Conservation (phyloP, 805 yeast species). For the Wickerhamomyces pijperi region DNA sequence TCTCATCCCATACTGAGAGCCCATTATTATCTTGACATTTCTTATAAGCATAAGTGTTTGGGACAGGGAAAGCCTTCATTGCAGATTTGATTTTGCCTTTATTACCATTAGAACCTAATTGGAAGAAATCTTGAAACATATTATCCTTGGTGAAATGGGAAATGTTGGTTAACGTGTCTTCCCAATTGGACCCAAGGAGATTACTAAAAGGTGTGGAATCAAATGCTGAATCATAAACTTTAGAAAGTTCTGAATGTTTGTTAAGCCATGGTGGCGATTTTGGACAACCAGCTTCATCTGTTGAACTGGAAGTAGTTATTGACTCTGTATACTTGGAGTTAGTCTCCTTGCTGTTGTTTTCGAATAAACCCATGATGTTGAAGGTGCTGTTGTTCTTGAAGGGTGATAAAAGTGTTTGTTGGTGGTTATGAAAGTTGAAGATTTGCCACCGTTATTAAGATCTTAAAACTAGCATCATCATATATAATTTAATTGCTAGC, state of each 20-base stretch:
- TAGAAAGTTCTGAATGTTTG: background rate
- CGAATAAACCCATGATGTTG: too few relatives aligned
- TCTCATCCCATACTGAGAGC: slow-evolving; percentile 67
- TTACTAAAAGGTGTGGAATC: background rate
- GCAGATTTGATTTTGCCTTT: slow-evolving; percentile 20
- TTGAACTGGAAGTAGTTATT: too few relatives aligned
- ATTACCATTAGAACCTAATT: background rate
- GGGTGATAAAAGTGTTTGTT: too few relatives aligned
- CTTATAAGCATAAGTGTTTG: slow-evolving; percentile 46
- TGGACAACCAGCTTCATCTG: too few relatives aligned
- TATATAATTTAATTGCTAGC: too few relatives aligned
- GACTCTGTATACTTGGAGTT: too few relatives aligned
- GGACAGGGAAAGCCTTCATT: slow-evolving; percentile 42
- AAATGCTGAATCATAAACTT: background rate
- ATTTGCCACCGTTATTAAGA: too few relatives aligned
- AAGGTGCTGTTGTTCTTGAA: too few relatives aligned
- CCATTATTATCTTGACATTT: slow-evolving; percentile 61
- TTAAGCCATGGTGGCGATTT: too few relatives aligned
- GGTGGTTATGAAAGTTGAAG: too few relatives aligned
- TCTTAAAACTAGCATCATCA: too few relatives aligned
- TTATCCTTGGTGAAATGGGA: background rate
- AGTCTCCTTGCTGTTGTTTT: too few relatives aligned
- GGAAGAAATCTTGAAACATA: background rate
- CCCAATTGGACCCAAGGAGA: background rate
- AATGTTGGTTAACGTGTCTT: background rate